Base-by-base conservation (phyloP, 23 red algal species). In the Gracilaria vermiculophylla region DNA sequence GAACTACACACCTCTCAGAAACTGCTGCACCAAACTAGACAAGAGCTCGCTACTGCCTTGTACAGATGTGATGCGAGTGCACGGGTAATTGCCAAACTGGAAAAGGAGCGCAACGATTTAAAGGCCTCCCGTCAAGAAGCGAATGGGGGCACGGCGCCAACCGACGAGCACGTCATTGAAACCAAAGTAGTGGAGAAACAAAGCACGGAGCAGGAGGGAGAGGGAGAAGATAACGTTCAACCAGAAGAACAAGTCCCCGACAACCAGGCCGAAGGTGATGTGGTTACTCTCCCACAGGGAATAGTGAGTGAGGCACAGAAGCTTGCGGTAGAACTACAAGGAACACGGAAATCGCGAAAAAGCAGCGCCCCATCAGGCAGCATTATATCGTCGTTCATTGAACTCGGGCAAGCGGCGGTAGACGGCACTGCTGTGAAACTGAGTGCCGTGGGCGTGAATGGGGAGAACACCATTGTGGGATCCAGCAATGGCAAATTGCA, bases 31-130 rank as follows among this genome's bases (percentile, higher is more conserved):
- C 37, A 55, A 17, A 75, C 77, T 13, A 88, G 66, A 54, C 55
- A 85, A 73, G 77, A 97, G 40, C 83, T 97, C 7, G 90, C 95
- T 6, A 86, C 75, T 19, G 77, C 95, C 2, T 58, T 97, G 42
- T 97, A 93, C 43, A 57, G 88, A 53, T 86, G 82, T 65, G 90
- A 97, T 40, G 84, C 90, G 23, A 76, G 90, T 19, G 44, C 66
- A 14, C 69, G 95, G 1, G 82, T 92, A 7, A 92, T 93, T 74
- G 81, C 61, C 3, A 73, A 81, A 36, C 33, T 97, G 58, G 56
- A 74, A 44, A 44, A 58, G 48, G 94, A 97, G 77, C 44, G 93
- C 14, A 79, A 95, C 67, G 67, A 73, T 14, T 20, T 73, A 5
- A 73, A 47, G 67, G 42, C 39, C 7, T 27, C 39, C 28, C 67